Evolutionary conservation across 148 eudicot genomes (phyloP).

Genomic region (Arbutus unedo): DNA sequence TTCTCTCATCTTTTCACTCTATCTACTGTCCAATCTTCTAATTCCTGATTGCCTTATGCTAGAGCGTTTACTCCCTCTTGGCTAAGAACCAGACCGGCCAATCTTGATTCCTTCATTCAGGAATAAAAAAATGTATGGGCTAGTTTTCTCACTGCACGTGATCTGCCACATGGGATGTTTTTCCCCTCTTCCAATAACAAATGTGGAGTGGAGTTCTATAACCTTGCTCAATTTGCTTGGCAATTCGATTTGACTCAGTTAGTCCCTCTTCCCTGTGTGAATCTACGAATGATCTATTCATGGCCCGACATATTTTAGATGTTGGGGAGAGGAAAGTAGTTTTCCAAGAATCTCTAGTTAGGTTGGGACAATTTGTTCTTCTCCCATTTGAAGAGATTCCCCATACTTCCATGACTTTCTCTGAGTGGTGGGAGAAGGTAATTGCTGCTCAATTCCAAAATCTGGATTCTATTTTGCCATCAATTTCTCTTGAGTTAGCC

Average conservation of each 20-base stretch:
- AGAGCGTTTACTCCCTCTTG: background rate
- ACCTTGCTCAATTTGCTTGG: background rate
- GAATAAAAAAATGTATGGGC: background rate
- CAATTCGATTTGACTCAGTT: background rate
- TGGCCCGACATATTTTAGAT: too few species aligned
- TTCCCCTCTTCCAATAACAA: background rate
- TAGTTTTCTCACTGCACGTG: background rate
- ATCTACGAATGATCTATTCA: background rate
- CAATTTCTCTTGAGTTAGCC: conserved; percentile 38
- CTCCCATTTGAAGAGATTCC: conserved; percentile 56
- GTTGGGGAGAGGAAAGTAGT: background rate
- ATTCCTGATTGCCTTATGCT: background rate
- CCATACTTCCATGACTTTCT: conserved; percentile 32
- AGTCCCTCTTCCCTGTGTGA: background rate
- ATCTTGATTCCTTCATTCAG: too few species aligned
- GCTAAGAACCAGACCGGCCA: background rate
- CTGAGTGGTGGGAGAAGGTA: too few species aligned
- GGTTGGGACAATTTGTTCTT: conserved; percentile 21
- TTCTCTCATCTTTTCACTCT: too few species aligned
- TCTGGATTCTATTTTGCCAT: conserved; percentile 24
- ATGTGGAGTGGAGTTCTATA: background rate
- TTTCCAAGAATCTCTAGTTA: background rate
- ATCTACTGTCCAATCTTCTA: too few species aligned
- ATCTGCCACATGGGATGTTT: background rate
- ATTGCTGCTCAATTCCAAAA: too few species aligned